Evolutionary conservation across 371 early-diverging fungal genomes (phyloP).

Genomic region (Mortierella sp.): DNA sequence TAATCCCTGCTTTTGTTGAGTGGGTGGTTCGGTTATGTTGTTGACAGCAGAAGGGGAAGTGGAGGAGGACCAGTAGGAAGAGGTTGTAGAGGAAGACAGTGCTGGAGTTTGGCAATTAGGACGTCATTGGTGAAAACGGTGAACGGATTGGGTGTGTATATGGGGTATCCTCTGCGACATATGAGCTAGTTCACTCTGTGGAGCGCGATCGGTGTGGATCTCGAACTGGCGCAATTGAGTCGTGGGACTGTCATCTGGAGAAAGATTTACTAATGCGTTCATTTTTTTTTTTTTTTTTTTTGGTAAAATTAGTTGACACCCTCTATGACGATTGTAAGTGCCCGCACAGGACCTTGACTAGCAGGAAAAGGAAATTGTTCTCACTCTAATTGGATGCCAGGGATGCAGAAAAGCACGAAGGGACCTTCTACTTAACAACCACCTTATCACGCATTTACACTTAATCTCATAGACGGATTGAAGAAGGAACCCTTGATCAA

Average conservation of each 20-base stretch:
- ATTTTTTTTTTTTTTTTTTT: not conserved
- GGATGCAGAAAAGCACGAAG: not conserved
- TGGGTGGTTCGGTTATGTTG: not conserved
- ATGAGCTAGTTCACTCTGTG: not conserved
- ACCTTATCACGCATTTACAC: not conserved
- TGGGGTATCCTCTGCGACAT: not conserved
- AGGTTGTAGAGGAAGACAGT: not conserved
- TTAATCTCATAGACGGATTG: not conserved
- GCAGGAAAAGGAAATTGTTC: not conserved
- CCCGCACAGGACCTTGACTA: not conserved
- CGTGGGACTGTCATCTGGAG: not conserved
- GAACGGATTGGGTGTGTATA: not conserved
- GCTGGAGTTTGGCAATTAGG: not conserved
- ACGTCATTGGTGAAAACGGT: not conserved
- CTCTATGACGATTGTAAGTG: slow-evolving; percentile 12
- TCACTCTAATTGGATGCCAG: not conserved
- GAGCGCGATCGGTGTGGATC: not conserved
- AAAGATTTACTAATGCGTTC: not conserved
- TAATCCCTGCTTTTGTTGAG: not conserved
- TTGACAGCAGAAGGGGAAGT: not conserved
- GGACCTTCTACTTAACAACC: not conserved
- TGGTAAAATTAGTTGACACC: not conserved
- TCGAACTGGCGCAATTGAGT: not conserved
- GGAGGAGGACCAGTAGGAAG: not conserved
- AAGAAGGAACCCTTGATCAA: slow-evolving; percentile 40